phyloP scores from a whole-genome alignment of 495 filamentous ascomycete genomes.

The Hyphodiscus hymeniophilus region DNA sequence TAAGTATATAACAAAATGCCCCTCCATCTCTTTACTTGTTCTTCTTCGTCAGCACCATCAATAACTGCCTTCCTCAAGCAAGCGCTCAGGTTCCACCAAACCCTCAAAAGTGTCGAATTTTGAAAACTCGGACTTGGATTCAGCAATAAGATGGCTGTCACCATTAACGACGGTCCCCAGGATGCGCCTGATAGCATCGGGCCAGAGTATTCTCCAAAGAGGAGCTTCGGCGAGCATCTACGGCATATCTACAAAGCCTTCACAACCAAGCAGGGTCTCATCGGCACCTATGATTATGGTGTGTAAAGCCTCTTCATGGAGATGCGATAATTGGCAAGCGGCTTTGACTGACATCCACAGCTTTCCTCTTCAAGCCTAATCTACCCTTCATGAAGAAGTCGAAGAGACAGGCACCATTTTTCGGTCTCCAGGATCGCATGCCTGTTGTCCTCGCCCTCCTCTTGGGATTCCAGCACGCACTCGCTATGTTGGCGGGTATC shows the following conservation, averaged over 20 bases:
- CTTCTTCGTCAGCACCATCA: neutral
- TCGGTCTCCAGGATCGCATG: conserved; percentile 77
- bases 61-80: neutral
- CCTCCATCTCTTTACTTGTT: neutral
- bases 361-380: conserved; percentile 61
- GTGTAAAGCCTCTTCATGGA: conserved; percentile 35
- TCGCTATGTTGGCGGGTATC: conserved; percentile 5
- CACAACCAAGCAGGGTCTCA: conserved; percentile 56
- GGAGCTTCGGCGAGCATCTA: conserved; percentile 8
- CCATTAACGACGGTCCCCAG: conserved; percentile 18
- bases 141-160: conserved; percentile 13
- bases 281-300: conserved; percentile 83
- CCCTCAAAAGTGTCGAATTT: conserved; percentile 12
- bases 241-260: conserved; percentile 24
- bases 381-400: conserved; percentile 72
- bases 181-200: conserved; percentile 20
- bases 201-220: conserved; percentile 14
- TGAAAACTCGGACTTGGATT: too few species aligned
- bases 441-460: conserved; percentile 70
- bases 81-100: conserved; percentile 11
- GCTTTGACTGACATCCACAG: conserved; percentile 10
- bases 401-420: conserved; percentile 64
- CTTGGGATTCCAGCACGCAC: conserved; percentile 57
- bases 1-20: neutral
- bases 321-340: neutral